A percentile compares a stretch with the other conserved stretches of the same genome.
phyloP scores from a whole-genome alignment of 129 eudicot species.

The Helianthus tuberosus region DNA sequence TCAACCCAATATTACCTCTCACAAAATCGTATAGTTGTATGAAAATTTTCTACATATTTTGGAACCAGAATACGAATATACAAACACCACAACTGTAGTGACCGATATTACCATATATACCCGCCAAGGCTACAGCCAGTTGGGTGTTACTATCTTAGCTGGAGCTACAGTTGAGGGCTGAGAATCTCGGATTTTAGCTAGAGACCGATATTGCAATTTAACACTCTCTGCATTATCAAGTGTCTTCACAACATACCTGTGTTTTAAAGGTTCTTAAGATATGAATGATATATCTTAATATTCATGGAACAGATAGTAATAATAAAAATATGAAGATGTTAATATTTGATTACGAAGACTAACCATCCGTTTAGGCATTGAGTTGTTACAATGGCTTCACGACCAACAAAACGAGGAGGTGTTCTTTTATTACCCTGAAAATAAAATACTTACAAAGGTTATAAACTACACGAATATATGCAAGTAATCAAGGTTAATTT shows the following conservation, averaged over 20 bases:
- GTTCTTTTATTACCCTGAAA: constrained; percentile 99
- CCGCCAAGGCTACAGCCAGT: constrained; percentile 46
- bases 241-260: constrained; percentile 97
- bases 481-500: background rate
- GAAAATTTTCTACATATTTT: constrained; percentile 6
- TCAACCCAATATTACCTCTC: background rate
- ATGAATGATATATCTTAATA: background rate
- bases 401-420: constrained; percentile 92
- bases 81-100: background rate
- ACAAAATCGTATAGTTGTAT: constrained; percentile 8
- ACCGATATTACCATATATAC: constrained; percentile 10
- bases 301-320: background rate
- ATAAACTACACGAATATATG: constrained; percentile 6
- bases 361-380: constrained; percentile 98
- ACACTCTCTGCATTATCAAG: constrained; percentile 95
- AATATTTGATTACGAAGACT: constrained; percentile 12
- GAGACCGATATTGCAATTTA: constrained; percentile 89
- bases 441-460: too few species aligned
- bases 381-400: constrained; percentile 90
- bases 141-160: constrained; percentile 46
- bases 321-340: background rate
- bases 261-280: background rate
- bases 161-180: constrained; percentile 36
- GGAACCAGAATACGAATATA: background rate
- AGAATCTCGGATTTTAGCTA: constrained; percentile 66